Evolutionary conservation across 73 alveolate genomes (phyloP).

Genomic region (Paramecium pentaurelia): DNA sequence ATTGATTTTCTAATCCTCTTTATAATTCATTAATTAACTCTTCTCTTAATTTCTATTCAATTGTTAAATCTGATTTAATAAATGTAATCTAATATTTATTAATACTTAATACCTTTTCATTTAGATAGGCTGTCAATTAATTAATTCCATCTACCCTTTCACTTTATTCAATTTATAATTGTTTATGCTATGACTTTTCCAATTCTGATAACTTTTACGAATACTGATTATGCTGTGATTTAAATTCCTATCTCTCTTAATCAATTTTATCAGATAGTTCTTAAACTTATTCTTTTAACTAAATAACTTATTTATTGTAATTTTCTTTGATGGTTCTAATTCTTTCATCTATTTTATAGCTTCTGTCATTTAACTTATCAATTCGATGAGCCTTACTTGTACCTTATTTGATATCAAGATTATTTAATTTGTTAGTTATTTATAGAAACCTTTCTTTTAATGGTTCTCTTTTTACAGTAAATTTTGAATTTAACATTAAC

Average conservation of each 20-base stretch:
- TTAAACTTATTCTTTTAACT: not conserved
- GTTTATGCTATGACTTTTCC: not conserved
- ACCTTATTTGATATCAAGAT: constrained; percentile 9
- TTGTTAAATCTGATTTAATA: not conserved
- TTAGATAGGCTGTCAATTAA: not conserved
- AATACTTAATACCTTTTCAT: not conserved
- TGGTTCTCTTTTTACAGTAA: constrained; percentile 23
- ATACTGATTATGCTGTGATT: not conserved
- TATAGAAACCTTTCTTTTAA: constrained; percentile 2
- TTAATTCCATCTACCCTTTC: not conserved
- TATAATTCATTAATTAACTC: not conserved
- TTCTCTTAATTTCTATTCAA: not conserved
- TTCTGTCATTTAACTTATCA: not conserved
- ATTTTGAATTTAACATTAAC: constrained; percentile 13
- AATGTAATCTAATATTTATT: not conserved
- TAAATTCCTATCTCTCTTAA: not conserved
- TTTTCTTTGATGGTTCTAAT: not conserved
- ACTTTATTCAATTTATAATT: not conserved
- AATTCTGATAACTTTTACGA: not conserved
- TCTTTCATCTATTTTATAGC: not conserved
- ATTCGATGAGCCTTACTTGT: constrained; percentile 40
- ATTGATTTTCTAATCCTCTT: not conserved
- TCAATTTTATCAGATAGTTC: not conserved
- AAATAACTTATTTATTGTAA: not conserved
- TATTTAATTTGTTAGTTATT: not conserved